Base-by-base conservation (phyloP, 176 grass and related monocot genomes). In the Raddia guianensis region DNA sequence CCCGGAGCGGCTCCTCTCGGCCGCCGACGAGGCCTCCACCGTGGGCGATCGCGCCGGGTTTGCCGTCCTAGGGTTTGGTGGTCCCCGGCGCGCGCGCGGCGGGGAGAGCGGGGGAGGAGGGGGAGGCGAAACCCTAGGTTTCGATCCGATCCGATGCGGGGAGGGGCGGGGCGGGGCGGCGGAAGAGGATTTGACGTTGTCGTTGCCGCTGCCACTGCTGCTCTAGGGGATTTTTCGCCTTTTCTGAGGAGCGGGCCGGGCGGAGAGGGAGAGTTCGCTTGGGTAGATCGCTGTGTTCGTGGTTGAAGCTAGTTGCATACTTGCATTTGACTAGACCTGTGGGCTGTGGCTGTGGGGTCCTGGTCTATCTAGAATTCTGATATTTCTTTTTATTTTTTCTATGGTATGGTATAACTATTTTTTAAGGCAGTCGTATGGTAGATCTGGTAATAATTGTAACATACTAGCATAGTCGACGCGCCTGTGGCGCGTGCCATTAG, bases 1-100 rank as follows among this genome's bases (percentile, higher is more conserved):
- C 63, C 95, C 90, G 55, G 87, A 82, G 80, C 94, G 85, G 78
- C 82, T 79, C 88, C 85, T 91, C 71, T 87, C 95, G 72, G 83
- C 82, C 72, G 73, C 83, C 88, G 75, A 83, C 63, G 89, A 91
- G 87, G 79, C 76, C 87, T 91, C 90, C 90, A 86, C 87, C 78
- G 87, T 89, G 81, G 82, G 87, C 75, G 81, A 91, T 81, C 71
- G 64, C 81, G 57, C 82, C 16, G 54, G 58, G 68, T 86, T 86
- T 78, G 79, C 79, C 88, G 84, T 83, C 79, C 80, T 85, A 84
- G 85, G 80, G 71, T 87, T 80, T 80, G 45, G 72, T 86, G 37
- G 46, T 40, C 62, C 72, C 66, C 69, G 61, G 73, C 70, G 63
- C 68, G 68, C 18, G 52, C 67, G 75, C 53, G 63, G 85, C 50